A percentile compares a stretch with the other conserved stretches of the same genome.
phyloP scores from a whole-genome alignment of 768 basidiomycete genomes.

The Tricholoma bakamatsutake region DNA sequence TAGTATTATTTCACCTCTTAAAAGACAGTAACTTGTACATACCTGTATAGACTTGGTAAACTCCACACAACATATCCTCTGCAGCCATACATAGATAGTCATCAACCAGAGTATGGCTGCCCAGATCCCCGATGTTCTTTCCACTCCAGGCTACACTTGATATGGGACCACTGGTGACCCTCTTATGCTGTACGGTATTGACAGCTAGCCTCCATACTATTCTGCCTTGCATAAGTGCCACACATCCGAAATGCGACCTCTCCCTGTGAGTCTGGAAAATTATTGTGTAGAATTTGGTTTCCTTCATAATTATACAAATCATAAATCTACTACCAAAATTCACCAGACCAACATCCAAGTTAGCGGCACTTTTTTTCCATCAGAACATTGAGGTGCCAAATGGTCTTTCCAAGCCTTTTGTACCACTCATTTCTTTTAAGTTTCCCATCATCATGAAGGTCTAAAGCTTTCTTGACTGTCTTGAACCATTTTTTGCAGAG shows the following conservation, averaged over 20 bases:
- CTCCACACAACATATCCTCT: background rate
- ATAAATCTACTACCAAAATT: too few relatives aligned
- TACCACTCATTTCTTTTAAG: background rate
- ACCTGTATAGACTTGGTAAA: conserved; percentile 3
- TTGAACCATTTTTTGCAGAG: background rate
- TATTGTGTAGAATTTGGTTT: too few relatives aligned
- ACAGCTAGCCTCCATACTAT: too few relatives aligned
- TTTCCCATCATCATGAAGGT: background rate
- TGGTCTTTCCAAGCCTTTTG: background rate
- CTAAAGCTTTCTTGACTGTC: background rate
- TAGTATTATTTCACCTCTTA: background rate
- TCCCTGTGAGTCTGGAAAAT: too few relatives aligned
- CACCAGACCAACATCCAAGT: too few relatives aligned
- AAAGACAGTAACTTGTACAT: background rate
- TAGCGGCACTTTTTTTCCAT: too few relatives aligned
- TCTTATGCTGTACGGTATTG: too few relatives aligned
- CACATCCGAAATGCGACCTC: too few relatives aligned
- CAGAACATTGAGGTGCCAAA: background rate
- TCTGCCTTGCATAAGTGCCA: too few relatives aligned
- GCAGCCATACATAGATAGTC: background rate
- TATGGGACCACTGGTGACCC: background rate
- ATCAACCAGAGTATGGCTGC: background rate
- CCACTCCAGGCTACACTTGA: background rate
- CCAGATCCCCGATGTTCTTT: background rate
- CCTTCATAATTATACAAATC: too few relatives aligned